A percentile compares a stretch with the other conserved stretches of the same genome.
These are phyloP conservation scores for Pythium chondricola DNA, from an alignment of 352 stramenopile genomes.

Conservation along the genomic window DNA sequence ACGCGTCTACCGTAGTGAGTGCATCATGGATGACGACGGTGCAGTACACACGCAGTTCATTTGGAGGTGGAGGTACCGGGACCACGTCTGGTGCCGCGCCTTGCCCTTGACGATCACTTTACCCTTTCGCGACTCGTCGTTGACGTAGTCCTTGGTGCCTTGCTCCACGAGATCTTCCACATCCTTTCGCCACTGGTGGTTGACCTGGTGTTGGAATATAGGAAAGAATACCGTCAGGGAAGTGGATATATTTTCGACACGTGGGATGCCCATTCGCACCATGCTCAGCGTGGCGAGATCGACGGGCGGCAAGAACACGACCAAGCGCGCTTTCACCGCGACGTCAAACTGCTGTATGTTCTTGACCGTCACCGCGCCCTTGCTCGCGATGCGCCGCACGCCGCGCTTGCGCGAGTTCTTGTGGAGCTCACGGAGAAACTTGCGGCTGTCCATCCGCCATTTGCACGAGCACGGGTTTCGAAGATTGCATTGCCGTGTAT, in stretches of 20 bases:
- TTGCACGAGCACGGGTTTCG: conserved; percentile 63
- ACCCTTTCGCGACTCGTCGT: conserved; percentile 18
- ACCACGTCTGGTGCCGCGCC: conserved; percentile 42
- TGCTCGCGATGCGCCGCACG: neutral
- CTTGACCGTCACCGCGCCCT: conserved; percentile 19
- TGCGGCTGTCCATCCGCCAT: conserved; percentile 54
- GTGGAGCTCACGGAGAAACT: conserved; percentile 58
- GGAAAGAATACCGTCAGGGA: too few species aligned
- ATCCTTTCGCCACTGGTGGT: conserved; percentile 28
- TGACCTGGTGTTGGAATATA: too few species aligned
- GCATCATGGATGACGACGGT: neutral
- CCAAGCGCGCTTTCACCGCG: conserved; percentile 42
- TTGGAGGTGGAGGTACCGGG: conserved; percentile 61
- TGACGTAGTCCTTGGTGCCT: conserved; percentile 31
- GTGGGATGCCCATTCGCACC: conserved; percentile 24
- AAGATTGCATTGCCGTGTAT: conserved; percentile 62
- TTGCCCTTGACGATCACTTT: conserved; percentile 49
- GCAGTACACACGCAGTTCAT: conserved; percentile 50
- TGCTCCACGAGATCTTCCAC: conserved; percentile 48
- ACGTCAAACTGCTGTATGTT: conserved; percentile 48
- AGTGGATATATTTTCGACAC: too few species aligned
- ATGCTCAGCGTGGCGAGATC: conserved; percentile 49
- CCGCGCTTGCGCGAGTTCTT: conserved; percentile 12
- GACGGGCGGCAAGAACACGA: conserved; percentile 31
- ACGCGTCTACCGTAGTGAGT: neutral